Conservation (phyloP, 768 basidiomycete species). For the Calocybe indica region DNA sequence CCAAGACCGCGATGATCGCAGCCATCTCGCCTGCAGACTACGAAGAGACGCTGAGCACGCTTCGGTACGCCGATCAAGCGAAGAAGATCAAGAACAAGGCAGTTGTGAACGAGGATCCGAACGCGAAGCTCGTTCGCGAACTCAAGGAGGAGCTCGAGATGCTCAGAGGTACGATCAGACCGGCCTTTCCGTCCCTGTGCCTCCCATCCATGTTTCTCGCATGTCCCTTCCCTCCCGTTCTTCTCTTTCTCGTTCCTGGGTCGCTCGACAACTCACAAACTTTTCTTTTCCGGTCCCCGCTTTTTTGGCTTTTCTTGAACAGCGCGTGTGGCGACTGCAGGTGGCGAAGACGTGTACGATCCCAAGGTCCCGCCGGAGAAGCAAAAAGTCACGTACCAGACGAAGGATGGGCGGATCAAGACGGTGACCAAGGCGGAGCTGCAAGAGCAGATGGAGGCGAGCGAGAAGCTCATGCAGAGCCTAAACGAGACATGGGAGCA, state of each 20-base stretch:
- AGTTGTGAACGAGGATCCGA: slow-evolving; percentile 98
- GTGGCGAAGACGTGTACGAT: slow-evolving; percentile 75
- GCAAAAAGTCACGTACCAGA: slow-evolving; percentile 92
- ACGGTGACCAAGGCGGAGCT: slow-evolving; percentile 96
- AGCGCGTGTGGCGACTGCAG: slow-evolving; percentile 72
- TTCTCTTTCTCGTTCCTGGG: neutral
- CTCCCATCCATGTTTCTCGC: slow-evolving; percentile 2
- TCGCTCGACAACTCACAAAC: slow-evolving; percentile 5
- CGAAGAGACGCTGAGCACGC: slow-evolving; percentile 93
- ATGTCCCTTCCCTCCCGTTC: neutral
- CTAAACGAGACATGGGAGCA: slow-evolving; percentile 97
- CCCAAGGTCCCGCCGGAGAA: slow-evolving; percentile 86
- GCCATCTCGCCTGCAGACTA: slow-evolving; percentile 99
- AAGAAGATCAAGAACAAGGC: slow-evolving; percentile 99
- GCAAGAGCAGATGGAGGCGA: slow-evolving; percentile 93
- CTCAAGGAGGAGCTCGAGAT: slow-evolving; percentile 97
- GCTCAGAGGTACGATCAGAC: slow-evolving; percentile 62
- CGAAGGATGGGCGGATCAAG: slow-evolving; percentile 89
- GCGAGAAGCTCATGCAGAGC: slow-evolving; percentile 92
- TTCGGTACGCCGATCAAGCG: slow-evolving; percentile 97
- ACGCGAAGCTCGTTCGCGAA: slow-evolving; percentile 96
- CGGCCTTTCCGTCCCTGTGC: slow-evolving; percentile 12
- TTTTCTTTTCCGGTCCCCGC: slow-evolving; percentile 1
- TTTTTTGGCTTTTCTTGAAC: slow-evolving; percentile 1
- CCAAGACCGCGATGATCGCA: slow-evolving; percentile 99